Evolutionary conservation across 2,329 filamentous ascomycete genomes (phyloP), one percentile per base, ranked within the genome.

Genomic region (Cladosporium austrohemisphaericum): DNA sequence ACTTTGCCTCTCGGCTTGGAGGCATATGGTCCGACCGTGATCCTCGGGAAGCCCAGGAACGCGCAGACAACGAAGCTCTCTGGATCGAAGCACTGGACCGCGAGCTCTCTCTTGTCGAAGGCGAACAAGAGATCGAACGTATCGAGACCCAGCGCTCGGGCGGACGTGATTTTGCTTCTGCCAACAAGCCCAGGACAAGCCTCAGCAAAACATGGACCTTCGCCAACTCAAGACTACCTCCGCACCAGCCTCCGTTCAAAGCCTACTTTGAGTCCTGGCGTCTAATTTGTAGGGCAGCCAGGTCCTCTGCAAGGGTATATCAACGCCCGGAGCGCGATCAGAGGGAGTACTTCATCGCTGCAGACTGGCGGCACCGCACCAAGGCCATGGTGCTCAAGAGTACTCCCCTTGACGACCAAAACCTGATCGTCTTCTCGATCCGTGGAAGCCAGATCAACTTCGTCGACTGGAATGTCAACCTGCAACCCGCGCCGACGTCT

Each of bases 351-450:
- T 85, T 87, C 57, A 76, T 93, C 28, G 76, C 83, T 28, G 81
- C 86, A 3, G 81, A 90, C 65, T 86, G 83, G 77, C 76, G 76
- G 16, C 76, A 78, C 3, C 87, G 87, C n/a, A 86, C 87, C 1
- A 92, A 91, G 64, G 85, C 88, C 19, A 92, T 92, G 84, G 82
- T 87, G 13, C 83, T 94, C 63, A 92, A 91, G 62, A 88, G 85
- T 0, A 77, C 91, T 0, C 81, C 87, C 1, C 81, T 90, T 63
- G 88, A 93, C 60, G 76, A 88, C 59, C 82, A 84, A 71, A 81
- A 87, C 62, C 84, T 84, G 14, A 84, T 95, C 49, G 85, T 94
- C 9, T 87, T 95, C 60, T 88, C 89, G 11, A 87, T 95, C 54
- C 81, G 89, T 16, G 89, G 89, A 16, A 89, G 84, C 1, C 81